Evolutionary conservation across 2,329 filamentous ascomycete genomes (phyloP), one percentile per base, ranked within the genome.

Genomic region (Hypoxylon sp.): DNA sequence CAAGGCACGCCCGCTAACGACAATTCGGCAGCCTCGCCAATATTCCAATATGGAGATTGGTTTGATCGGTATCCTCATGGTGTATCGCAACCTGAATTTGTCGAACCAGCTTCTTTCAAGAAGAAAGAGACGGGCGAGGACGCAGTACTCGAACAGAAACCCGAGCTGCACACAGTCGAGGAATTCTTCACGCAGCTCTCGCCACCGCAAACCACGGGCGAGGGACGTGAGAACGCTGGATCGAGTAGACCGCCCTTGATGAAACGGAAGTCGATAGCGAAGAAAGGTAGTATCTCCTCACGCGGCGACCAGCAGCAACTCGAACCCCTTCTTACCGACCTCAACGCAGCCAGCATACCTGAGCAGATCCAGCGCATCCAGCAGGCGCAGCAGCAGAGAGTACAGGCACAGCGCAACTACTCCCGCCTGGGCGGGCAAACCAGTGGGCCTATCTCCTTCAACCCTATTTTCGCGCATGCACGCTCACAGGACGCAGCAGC

Each of bases 21-120:
- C 60, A 82, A 82, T 48, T 82, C 85, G 13, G 80, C 82, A 7
- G 81, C 86, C 4, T 86, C 88, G 5, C 86, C 87, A 7, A 92
- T 98, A 74, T 95, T 97, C 79, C 95, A 98, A 76, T 98, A 98
- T 75, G 94, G 95, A 57, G 96, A 98, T 80, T 98, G 96, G 96
- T 98, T 98, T 76, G 92, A 96, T 77, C 89, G 92, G 72, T 98
- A 98, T 78, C 96, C 96, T 0, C 92, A 97, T 74, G 96, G 96
- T 2, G 93, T 98, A 14, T 93, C 93, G 2, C 90, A 93, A 67
- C 87, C 90, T 1, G 94, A 97, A 76, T 96, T 93, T 80, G 90
- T 94, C 75, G 93, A 96, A 72, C 91, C 92, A 1, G 89, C 88
- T 30, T 82, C 85, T 3, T 85, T 87, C 44, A 85, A 88, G 74